Conservation (phyloP, 2,329 filamentous ascomycete species). For the Emydomyces testavorans region DNA sequence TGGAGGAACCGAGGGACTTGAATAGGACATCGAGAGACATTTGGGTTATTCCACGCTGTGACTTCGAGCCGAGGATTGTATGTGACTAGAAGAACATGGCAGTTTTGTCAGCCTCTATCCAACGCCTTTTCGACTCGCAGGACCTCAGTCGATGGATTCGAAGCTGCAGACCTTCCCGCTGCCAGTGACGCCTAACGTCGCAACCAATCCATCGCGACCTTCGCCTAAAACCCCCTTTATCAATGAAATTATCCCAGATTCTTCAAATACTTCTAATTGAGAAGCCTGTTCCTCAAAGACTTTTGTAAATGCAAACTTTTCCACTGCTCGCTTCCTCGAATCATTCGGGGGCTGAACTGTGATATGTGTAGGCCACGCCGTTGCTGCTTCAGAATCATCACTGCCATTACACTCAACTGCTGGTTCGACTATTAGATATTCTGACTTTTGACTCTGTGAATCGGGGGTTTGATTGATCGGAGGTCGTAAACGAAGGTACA, state of each 20-base stretch:
- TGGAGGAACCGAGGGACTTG: slow-evolving; percentile 60
- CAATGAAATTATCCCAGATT: slow-evolving; percentile 60
- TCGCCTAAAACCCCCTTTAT: slow-evolving; percentile 74
- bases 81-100: slow-evolving; percentile 57
- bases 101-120: background rate
- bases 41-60: slow-evolving; percentile 80
- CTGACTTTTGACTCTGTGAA: slow-evolving; percentile 27
- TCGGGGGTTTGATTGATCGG: slow-evolving; percentile 34
- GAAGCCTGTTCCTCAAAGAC: slow-evolving; percentile 80
- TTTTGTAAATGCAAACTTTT: slow-evolving; percentile 86
- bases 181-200: slow-evolving; percentile 85
- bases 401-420: slow-evolving; percentile 25
- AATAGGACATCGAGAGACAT: slow-evolving; percentile 84
- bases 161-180: slow-evolving; percentile 72
- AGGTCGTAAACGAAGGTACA: slow-evolving; percentile 77
- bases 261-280: slow-evolving; percentile 78
- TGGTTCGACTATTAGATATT: slow-evolving; percentile 57
- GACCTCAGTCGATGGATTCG: background rate
- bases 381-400: slow-evolving; percentile 29
- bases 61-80: slow-evolving; percentile 81
- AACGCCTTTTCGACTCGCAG: background rate
- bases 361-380: slow-evolving; percentile 51
- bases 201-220: slow-evolving; percentile 77
- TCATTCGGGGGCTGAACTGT: slow-evolving; percentile 73
- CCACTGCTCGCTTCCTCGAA: slow-evolving; percentile 69